A percentile compares a stretch with the other conserved stretches of the same genome.
phyloP scores from a whole-genome alignment of 2,329 filamentous ascomycete species.

The Xylaria hypoxylon region DNA sequence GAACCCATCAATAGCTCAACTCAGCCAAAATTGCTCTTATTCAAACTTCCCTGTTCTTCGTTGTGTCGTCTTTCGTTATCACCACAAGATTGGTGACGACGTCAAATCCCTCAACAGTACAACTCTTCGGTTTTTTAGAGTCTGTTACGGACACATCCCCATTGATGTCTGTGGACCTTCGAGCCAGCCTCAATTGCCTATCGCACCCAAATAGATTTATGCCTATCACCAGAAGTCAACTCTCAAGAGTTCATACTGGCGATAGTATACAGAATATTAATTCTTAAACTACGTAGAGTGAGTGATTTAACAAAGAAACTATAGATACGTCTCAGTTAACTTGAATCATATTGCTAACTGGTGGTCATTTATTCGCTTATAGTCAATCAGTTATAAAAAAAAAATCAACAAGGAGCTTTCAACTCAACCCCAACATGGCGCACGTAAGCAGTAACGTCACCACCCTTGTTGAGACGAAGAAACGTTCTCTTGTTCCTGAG shows the following conservation, averaged over 20 bases:
- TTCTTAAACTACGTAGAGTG: conserved; percentile 50
- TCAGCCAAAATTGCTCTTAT: conserved; percentile 19
- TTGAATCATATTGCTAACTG: conserved; percentile 15
- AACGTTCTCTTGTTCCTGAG: conserved; percentile 64
- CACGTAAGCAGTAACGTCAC: conserved; percentile 50
- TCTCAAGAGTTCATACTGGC: conserved; percentile 66
- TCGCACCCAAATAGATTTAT: conserved; percentile 68
- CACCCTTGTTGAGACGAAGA: conserved; percentile 48
- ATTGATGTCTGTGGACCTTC: conserved; percentile 71
- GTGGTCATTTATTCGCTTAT: conserved; percentile 4
- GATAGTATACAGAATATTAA: conserved; percentile 67
- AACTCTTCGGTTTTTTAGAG: conserved; percentile 40
- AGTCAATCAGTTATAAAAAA: conserved; percentile 25
- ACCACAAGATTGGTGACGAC: conserved; percentile 40
- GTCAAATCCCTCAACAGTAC: conserved; percentile 35
- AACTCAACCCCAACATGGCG: conserved; percentile 57
- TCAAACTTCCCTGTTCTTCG: conserved; percentile 18
- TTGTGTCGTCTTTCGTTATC: conserved; percentile 33
- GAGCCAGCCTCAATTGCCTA: conserved; percentile 67
- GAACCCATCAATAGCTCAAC: conserved; percentile 30
- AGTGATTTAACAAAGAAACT: conserved; percentile 34
- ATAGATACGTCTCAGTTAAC: neutral
- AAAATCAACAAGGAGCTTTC: conserved; percentile 36
- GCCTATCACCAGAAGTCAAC: conserved; percentile 66
- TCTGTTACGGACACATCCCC: conserved; percentile 52